Base-by-base conservation (phyloP, 2,329 filamentous ascomycete genomes). In the Nigrospora oryzae region DNA sequence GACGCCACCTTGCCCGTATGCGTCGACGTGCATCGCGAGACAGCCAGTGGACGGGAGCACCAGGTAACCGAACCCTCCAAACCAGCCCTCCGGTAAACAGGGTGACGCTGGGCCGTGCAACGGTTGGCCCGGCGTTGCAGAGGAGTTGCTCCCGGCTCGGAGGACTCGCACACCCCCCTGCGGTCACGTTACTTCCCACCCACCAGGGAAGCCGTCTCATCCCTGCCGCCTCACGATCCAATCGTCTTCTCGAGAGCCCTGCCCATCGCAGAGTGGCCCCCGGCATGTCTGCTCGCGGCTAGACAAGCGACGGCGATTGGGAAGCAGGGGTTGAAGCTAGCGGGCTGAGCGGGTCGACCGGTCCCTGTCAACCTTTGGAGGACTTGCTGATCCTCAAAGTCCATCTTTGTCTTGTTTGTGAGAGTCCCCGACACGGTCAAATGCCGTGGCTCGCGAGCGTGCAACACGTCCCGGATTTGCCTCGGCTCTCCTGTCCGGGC, bases 111-210 rank as follows among this genome's bases (percentile, higher is more conserved):
- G 31, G 4, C 16, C 31, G 39, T 19, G 39, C 14, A 33, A 11
- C 39, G 39, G 39, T 41, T 41, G 39, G 39, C 31, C 34, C 31
- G 32, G 40, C 40, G 30, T 36, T 30, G 40, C 13, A 19, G n/a
- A 36, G 17, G 2, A 28, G 23, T 7, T 7, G 23, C 23, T 28
- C 23, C 23, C 23, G 23, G 23, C 23, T 28, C 23, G 23, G 39
- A 45, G 38, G 14, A 28, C 48, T 47, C 55, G 47, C 51, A 57
- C 56, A 57, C 56, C 56, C 53, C 49, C 53, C 51, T 45, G 44
- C 46, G 15, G 52, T 59, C 58, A 58, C 57, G 57, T 62, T 61
- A 56, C 52, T 53, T 55, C 50, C 52, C 48, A 51, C 48, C 12
- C 12, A 28, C 23, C 23, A 28, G 23, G 23, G 10, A 28, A 28